Conservation (phyloP, 164 flowering plant genomes). For the Cinnamomum chago region DNA sequence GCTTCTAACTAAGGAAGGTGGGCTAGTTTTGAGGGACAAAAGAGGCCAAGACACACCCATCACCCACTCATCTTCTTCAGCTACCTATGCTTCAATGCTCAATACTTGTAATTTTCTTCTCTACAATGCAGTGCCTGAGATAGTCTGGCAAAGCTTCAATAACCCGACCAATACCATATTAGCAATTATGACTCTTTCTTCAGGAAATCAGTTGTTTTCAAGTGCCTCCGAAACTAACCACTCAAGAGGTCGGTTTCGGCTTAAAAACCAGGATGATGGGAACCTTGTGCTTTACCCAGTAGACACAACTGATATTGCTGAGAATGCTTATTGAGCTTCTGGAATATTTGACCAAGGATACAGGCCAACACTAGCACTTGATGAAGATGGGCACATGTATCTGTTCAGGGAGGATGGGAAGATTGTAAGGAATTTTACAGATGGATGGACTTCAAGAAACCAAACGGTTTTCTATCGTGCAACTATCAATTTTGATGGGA, state of each 20-base stretch:
- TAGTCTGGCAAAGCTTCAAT: conserved; percentile 24
- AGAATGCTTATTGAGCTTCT: conserved; percentile 1
- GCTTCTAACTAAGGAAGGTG: conserved; percentile 6
- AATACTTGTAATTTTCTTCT: conserved; percentile 28
- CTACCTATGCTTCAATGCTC: conserved; percentile 25
- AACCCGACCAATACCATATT: conserved; percentile 26
- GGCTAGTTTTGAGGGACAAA: conserved; percentile 2
- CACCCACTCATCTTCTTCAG: neutral
- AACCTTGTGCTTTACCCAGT: conserved; percentile 6
- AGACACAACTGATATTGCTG: neutral
- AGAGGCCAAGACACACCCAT: conserved; percentile 1
- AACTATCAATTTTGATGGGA: conserved; percentile 1
- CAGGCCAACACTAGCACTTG: conserved; percentile 6
- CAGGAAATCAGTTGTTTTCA: conserved; percentile 5
- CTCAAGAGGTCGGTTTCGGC: conserved; percentile 15
- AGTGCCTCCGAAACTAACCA: conserved; percentile 11
- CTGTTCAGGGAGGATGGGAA: neutral
- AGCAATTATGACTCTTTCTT: conserved; percentile 4
- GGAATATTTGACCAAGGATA: neutral
- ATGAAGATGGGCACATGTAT: conserved; percentile 1
- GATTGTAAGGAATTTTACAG: neutral
- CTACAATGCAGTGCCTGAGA: neutral
- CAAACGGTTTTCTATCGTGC: neutral
- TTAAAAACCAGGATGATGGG: conserved; percentile 12
- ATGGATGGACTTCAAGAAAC: neutral